Conservation (phyloP, 2,329 filamentous ascomycete genomes). For the Xylariaceae sp. region DNA sequence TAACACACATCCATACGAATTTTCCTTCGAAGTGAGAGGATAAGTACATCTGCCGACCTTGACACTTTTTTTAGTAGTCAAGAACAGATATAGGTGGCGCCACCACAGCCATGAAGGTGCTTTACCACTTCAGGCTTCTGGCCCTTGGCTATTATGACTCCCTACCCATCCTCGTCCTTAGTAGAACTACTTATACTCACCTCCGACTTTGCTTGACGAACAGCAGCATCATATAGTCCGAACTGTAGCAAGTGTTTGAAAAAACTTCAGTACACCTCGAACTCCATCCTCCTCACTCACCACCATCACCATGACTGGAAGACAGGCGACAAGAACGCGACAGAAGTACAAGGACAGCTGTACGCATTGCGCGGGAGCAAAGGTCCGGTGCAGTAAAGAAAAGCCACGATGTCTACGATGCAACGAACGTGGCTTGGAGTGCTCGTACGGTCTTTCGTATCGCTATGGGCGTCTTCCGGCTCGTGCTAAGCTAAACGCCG, state of each 20-base stretch:
- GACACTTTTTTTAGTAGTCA: slow-evolving; percentile 11
- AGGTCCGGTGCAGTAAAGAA: slow-evolving; percentile 26
- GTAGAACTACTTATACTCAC: slow-evolving; percentile 20
- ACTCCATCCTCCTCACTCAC: background rate
- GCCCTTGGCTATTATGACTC: slow-evolving; percentile 8
- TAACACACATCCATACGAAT: slow-evolving; percentile 3
- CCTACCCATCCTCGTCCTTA: slow-evolving; percentile 9
- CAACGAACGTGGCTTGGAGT: slow-evolving; percentile 20
- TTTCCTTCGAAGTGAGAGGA: slow-evolving; percentile 5
- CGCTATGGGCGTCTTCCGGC: slow-evolving; percentile 25
- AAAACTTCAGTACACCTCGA: slow-evolving; percentile 5
- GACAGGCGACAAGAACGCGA: slow-evolving; percentile 23
- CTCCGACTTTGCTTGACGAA: background rate
- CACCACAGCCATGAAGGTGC: slow-evolving; percentile 18
- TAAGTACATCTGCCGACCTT: slow-evolving; percentile 16
- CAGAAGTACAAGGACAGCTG: slow-evolving; percentile 27
- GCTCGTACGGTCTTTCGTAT: slow-evolving; percentile 24
- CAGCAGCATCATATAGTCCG: slow-evolving; percentile 6
- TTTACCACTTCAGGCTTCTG: slow-evolving; percentile 8
- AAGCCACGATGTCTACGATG: slow-evolving; percentile 24
- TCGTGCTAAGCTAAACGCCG: slow-evolving; percentile 17
- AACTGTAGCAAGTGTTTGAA: background rate
- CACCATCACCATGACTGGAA: slow-evolving; percentile 19
- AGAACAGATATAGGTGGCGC: slow-evolving; percentile 19
- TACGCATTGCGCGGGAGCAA: slow-evolving; percentile 23